Conservation (phyloP, 129 eudicot genomes). For the Escallonia rubra region DNA sequence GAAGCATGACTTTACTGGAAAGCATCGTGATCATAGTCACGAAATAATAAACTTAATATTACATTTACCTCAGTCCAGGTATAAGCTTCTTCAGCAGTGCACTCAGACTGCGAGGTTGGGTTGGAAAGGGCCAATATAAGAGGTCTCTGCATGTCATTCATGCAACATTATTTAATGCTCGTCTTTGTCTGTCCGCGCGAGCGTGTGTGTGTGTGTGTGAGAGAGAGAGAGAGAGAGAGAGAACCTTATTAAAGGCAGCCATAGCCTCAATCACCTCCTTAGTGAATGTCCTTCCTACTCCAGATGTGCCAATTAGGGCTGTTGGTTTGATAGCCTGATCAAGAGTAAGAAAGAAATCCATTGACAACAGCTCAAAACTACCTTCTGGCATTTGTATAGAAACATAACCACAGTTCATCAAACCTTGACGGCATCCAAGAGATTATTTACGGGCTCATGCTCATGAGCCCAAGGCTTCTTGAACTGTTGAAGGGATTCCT, state of each 20-base stretch:
- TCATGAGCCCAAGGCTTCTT: slow-evolving; percentile 99
- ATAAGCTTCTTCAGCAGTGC: slow-evolving; percentile 98
- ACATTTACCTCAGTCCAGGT: slow-evolving; percentile 75
- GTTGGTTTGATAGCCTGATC: slow-evolving; percentile 78
- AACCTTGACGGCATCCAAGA: slow-evolving; percentile 85
- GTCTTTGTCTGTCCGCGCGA: too few species aligned
- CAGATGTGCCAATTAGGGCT: slow-evolving; percentile 87
- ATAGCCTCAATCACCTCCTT: slow-evolving; percentile 80
- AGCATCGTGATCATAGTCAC: neutral
- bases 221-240: slow-evolving; percentile 22
- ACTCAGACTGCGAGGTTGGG: slow-evolving; percentile 95
- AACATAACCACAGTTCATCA: neutral
- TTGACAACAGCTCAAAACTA: neutral
- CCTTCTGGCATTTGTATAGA: neutral
- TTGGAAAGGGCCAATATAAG: slow-evolving; percentile 94
- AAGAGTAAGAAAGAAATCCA: slow-evolving; percentile 4
- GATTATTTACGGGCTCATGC: slow-evolving; percentile 60
- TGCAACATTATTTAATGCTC: neutral
- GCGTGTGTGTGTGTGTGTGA: neutral
- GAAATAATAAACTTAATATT: neutral
- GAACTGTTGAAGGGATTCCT: slow-evolving; percentile 84
- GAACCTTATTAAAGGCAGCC: slow-evolving; percentile 75
- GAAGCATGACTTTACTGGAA: neutral
- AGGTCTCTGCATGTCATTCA: slow-evolving; percentile 60
- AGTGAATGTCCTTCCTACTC: slow-evolving; percentile 80